phyloP scores from a whole-genome alignment of 108 stramenopile genomes.

The Cyclostephanos tholiformis region DNA sequence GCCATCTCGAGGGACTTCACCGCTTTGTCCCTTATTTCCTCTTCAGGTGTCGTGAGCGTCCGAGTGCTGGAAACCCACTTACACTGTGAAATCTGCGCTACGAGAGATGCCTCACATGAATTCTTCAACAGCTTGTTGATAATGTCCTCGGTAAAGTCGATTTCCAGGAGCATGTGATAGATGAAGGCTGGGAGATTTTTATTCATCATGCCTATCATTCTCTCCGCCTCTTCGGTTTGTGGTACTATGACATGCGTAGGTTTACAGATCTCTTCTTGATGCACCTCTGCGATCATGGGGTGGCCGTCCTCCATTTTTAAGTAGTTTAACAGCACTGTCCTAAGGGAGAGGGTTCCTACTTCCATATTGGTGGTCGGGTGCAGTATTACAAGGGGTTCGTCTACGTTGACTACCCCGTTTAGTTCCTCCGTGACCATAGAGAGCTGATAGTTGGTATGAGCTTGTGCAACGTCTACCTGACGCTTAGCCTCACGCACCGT shows the following conservation, averaged over 20 bases:
- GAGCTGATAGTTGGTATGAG: not conserved
- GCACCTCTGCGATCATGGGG: not conserved
- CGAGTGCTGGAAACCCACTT: not conserved
- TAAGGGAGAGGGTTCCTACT: not conserved
- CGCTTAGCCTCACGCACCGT: not conserved
- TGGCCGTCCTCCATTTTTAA: not conserved
- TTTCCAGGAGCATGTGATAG: not conserved
- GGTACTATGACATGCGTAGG: not conserved
- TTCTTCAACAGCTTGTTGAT: not conserved
- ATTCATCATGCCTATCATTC: constrained; percentile 7
- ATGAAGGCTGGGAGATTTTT: not conserved
- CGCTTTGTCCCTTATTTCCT: not conserved
- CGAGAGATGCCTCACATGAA: not conserved
- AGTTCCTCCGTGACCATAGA: not conserved
- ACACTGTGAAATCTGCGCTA: not conserved
- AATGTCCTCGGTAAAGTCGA: not conserved
- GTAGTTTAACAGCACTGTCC: not conserved
- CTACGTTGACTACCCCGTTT: not conserved
- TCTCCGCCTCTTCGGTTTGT: not conserved
- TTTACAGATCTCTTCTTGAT: not conserved
- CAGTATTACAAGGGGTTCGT: not conserved
- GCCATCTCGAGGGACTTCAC: not conserved
- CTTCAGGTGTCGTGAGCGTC: not conserved
- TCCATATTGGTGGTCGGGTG: not conserved
- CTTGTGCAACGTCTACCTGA: not conserved